Conservation (phyloP, 176 grass and related monocot species). For the Cenchrus purpureus region DNA sequence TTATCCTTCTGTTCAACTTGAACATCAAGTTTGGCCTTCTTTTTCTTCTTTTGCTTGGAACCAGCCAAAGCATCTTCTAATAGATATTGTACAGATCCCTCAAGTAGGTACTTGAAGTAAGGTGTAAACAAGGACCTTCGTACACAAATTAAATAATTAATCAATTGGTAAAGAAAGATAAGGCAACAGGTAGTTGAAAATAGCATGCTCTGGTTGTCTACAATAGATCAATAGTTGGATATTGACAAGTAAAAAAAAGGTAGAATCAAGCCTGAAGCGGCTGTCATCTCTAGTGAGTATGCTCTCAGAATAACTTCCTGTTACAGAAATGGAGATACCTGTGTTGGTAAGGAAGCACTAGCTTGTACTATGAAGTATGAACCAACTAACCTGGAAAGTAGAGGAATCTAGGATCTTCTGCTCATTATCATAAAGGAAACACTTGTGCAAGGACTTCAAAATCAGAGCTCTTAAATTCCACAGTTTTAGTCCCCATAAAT, state of each 20-base stretch:
- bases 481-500: conserved; percentile 49
- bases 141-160: conserved; percentile 36
- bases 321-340: conserved; percentile 43
- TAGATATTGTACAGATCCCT: conserved; percentile 71
- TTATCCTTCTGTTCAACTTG: conserved; percentile 54
- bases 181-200: not conserved
- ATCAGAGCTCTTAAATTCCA: conserved; percentile 86
- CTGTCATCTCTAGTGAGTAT: not conserved
- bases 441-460: conserved; percentile 82
- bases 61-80: conserved; percentile 50
- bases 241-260: not conserved
- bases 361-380: not conserved
- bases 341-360: conserved; percentile 49
- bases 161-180: not conserved
- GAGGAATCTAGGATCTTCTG: conserved; percentile 80
- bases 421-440: conserved; percentile 85
- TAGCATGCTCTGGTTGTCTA: conserved; percentile 16
- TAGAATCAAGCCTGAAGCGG: not conserved
- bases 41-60: conserved; percentile 65
- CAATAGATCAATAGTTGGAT: not conserved
- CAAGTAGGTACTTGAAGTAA: conserved; percentile 93
- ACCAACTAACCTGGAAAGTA: conserved; percentile 76
- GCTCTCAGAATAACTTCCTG: not conserved
- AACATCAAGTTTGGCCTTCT: conserved; percentile 64
- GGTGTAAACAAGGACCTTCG: conserved; percentile 89